These are phyloP conservation scores for Chenopodium quinoa DNA, from an alignment of 148 eudicot species.

Conservation along the genomic window DNA sequence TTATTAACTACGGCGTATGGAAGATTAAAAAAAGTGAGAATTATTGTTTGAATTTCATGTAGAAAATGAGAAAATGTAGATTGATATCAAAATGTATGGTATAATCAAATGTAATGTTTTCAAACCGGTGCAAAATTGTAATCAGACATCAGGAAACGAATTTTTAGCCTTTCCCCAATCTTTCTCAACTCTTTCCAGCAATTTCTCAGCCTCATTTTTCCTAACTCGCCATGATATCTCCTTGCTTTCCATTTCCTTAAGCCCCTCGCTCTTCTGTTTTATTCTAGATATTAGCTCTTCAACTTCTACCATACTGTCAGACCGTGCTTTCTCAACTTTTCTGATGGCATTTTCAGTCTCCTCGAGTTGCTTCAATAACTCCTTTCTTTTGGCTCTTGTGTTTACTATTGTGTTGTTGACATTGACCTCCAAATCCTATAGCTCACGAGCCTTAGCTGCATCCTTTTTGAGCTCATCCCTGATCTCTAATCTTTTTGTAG, in stretches of 20 bases:
- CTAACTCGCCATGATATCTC: background rate
- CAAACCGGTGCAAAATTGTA: background rate
- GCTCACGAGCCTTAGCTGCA: constrained; percentile 28
- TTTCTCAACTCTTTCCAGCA: background rate
- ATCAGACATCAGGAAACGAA: background rate
- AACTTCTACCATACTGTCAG: constrained; percentile 12
- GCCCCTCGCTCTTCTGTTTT: constrained; percentile 14
- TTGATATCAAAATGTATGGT: background rate
- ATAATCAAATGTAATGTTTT: background rate
- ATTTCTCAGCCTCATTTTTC: background rate
- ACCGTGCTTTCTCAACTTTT: constrained; percentile 10
- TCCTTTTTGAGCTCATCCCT: constrained; percentile 24
- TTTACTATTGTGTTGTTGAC: background rate
- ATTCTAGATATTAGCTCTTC: constrained; percentile 17
- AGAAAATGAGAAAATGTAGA: background rate
- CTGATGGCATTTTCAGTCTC: constrained; percentile 22
- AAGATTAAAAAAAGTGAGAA: background rate
- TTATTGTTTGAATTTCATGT: background rate
- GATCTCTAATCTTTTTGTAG: constrained; percentile 5
- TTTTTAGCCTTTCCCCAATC: background rate
- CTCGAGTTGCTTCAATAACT: constrained; percentile 23
- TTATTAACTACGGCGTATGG: background rate
- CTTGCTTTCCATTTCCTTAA: background rate
- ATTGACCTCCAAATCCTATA: constrained; percentile 23
- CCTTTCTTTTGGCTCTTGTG: constrained; percentile 20